phyloP scores from a whole-genome alignment of 2,329 filamentous ascomycete species.

The Hortaea werneckii region DNA sequence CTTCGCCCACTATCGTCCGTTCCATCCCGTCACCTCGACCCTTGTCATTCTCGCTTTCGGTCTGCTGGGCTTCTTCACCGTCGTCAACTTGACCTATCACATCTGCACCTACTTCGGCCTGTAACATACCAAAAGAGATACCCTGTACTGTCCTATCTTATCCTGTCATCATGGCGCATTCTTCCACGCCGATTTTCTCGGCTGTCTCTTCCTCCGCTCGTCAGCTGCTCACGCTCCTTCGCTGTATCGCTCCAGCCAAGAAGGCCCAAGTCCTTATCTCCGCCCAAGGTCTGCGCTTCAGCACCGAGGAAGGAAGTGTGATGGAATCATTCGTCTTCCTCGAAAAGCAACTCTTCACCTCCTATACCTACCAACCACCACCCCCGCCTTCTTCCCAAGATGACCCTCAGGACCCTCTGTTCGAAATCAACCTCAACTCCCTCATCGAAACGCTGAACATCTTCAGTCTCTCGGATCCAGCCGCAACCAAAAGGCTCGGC shows the following conservation, averaged over 20 bases:
- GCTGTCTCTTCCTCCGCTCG: slow-evolving; percentile 69
- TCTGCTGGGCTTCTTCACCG: slow-evolving; percentile 12
- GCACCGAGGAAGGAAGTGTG: slow-evolving; percentile 75
- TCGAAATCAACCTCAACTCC: slow-evolving; percentile 78
- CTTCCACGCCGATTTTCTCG: slow-evolving; percentile 53
- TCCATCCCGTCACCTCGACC: slow-evolving; percentile 16
- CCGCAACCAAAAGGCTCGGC: slow-evolving; percentile 22
- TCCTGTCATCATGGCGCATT: slow-evolving; percentile 27
- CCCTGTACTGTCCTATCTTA: too few species aligned
- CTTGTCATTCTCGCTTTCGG: slow-evolving; percentile 15
- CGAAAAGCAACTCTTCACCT: slow-evolving; percentile 79
- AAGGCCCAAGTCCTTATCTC: slow-evolving; percentile 66
- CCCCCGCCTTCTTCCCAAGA: slow-evolving; percentile 27
- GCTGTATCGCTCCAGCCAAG: slow-evolving; percentile 51
- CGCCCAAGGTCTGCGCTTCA: slow-evolving; percentile 74
- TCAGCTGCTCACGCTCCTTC: slow-evolving; percentile 57
- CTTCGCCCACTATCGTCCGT: slow-evolving; percentile 4
- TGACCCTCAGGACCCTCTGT: slow-evolving; percentile 48
- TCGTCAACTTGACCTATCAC: slow-evolving; percentile 8
- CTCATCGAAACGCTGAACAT: slow-evolving; percentile 92
- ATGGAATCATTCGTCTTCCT: slow-evolving; percentile 87
- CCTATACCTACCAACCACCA: slow-evolving; percentile 59
- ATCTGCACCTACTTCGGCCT: background rate
- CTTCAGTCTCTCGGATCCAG: slow-evolving; percentile 57
- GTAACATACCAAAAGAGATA: background rate